phyloP scores from a whole-genome alignment of 2,329 filamentous ascomycete genomes.

The Penicillium fuscoglaucum region DNA sequence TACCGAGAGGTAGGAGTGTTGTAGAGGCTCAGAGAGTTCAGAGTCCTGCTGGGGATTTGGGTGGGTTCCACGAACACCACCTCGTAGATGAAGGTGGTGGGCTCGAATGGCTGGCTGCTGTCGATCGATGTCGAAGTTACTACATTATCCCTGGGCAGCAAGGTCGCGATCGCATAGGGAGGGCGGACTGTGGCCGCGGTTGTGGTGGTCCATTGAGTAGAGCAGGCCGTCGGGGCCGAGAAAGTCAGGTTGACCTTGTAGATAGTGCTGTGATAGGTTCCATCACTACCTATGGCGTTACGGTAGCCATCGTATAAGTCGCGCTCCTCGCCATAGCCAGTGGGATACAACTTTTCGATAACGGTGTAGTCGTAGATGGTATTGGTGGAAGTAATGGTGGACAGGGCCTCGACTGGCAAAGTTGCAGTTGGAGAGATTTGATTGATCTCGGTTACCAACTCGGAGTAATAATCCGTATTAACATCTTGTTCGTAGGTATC shows the following conservation, averaged over 20 bases:
- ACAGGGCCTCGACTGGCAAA: conserved; percentile 25
- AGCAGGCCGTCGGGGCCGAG: conserved; percentile 31
- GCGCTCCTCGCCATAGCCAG: conserved; percentile 20
- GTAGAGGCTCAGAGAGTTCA: conserved; percentile 24
- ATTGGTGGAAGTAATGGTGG: conserved; percentile 25
- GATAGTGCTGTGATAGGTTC: conserved; percentile 17
- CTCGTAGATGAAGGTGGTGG: conserved; percentile 29
- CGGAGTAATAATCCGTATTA: conserved; percentile 12
- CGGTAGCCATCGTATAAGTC: conserved; percentile 1
- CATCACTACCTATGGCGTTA: conserved; percentile 2
- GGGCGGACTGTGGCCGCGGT: conserved; percentile 23
- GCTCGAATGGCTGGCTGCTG: conserved; percentile 24
- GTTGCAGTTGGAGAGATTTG: conserved; percentile 27
- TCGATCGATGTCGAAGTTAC: conserved; percentile 26
- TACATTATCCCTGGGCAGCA: conserved; percentile 25
- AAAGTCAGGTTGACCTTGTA: conserved; percentile 32
- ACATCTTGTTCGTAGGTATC: conserved; percentile 25
- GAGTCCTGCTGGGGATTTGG: conserved; percentile 26
- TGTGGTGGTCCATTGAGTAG: conserved; percentile 30
- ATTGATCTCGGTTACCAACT: conserved; percentile 14
- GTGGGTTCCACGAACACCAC: conserved; percentile 31
- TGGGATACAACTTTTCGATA: conserved; percentile 31
- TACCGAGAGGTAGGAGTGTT: conserved; percentile 21
- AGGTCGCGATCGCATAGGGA: conserved; percentile 15
- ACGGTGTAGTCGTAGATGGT: conserved; percentile 25